Evolutionary conservation across 352 stramenopile species (phyloP).

Genomic region (Phytopythium delawarense): DNA sequence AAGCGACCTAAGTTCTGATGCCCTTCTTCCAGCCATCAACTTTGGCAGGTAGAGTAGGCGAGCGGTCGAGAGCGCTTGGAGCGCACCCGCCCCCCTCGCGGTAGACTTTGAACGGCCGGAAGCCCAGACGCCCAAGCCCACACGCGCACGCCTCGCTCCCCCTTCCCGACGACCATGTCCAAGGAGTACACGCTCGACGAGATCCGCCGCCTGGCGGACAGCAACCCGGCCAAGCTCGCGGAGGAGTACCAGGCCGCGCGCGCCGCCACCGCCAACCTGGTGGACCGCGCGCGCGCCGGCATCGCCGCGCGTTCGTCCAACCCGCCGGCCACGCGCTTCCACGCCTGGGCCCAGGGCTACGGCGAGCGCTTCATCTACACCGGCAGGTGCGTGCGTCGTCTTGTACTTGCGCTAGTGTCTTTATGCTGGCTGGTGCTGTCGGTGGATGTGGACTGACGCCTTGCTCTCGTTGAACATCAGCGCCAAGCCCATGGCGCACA

Average conservation of each 20-base stretch:
- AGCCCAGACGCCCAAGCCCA: background rate
- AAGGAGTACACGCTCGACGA: conserved; percentile 81
- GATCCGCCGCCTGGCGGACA: conserved; percentile 73
- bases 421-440: background rate
- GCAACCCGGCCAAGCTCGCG: conserved; percentile 61
- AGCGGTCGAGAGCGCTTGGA: too few relatives aligned
- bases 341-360: conserved; percentile 70
- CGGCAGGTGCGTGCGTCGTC: conserved; percentile 23
- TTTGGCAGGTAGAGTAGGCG: too few relatives aligned
- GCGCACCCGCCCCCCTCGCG: too few relatives aligned
- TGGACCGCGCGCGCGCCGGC: conserved; percentile 52
- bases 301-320: conserved; percentile 53
- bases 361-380: conserved; percentile 75
- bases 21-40: too few relatives aligned
- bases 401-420: background rate
- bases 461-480: conserved; percentile 13
- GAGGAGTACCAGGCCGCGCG: conserved; percentile 70
- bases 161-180: conserved; percentile 29
- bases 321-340: conserved; percentile 53
- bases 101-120: conserved; percentile 21
- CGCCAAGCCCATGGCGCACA: conserved; percentile 65
- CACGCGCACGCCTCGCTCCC: background rate
- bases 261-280: conserved; percentile 59
- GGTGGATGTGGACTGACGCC: background rate
- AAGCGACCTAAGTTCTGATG: too few relatives aligned